phyloP scores from a whole-genome alignment of 2,329 filamentous ascomycete genomes.

The Epichloe coenophiala region DNA sequence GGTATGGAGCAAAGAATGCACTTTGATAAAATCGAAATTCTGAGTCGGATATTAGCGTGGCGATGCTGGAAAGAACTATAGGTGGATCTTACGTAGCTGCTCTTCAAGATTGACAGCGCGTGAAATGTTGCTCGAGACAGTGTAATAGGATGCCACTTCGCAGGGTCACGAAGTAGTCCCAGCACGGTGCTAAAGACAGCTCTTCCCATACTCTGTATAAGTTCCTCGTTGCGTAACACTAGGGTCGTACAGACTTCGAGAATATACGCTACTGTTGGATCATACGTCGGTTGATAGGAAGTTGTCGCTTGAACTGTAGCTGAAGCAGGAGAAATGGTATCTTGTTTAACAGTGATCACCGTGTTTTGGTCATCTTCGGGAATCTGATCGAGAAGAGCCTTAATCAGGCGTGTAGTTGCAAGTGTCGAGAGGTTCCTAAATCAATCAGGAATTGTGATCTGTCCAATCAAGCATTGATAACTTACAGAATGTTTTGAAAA shows the following conservation, averaged over 20 bases:
- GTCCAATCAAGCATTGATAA: conserved; percentile 6
- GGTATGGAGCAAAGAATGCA: conserved; percentile 79
- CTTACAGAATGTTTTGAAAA: conserved; percentile 69
- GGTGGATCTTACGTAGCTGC: conserved; percentile 63
- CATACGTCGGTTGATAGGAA: conserved; percentile 49
- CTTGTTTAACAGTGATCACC: conserved; percentile 83
- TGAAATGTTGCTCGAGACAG: conserved; percentile 80
- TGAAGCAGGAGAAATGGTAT: conserved; percentile 51
- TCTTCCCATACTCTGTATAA: conserved; percentile 61
- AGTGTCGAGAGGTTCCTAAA: conserved; percentile 25
- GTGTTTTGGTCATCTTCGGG: conserved; percentile 67
- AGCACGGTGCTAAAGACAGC: conserved; percentile 70
- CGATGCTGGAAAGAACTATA: neutral
- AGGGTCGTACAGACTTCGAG: conserved; percentile 80
- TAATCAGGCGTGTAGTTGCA: conserved; percentile 31
- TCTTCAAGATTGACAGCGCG: conserved; percentile 64
- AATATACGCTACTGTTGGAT: conserved; percentile 79
- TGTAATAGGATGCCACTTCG: conserved; percentile 68
- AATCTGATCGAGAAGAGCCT: conserved; percentile 66
- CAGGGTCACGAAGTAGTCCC: conserved; percentile 64
- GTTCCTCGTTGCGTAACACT: conserved; percentile 60
- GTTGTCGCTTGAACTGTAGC: conserved; percentile 32
- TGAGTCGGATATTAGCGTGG: conserved; percentile 23
- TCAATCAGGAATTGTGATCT: neutral
- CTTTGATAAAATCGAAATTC: conserved; percentile 84